These are phyloP conservation scores for Aureobasidium sp. DNA, from an alignment of 2,329 filamentous ascomycete species.

Conservation along the genomic window DNA sequence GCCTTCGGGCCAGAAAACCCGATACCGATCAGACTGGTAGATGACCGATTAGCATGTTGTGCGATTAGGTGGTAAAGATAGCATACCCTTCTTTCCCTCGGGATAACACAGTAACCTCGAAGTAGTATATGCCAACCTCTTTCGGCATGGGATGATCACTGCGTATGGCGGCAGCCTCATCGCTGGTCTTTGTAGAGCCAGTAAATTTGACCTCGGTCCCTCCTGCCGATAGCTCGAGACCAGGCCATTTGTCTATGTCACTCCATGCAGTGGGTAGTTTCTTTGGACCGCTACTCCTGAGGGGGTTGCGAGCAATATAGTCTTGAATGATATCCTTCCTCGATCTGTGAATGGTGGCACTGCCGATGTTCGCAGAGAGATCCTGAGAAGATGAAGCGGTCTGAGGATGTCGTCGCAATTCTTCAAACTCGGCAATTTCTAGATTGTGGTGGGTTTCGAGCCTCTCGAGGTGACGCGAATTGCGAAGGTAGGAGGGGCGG, in stretches of 20 bases:
- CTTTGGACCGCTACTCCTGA: constrained; percentile 50
- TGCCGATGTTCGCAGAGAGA: constrained; percentile 51
- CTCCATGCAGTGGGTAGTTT: constrained; percentile 80
- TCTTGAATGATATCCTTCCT: constrained; percentile 67
- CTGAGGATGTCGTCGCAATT: not conserved
- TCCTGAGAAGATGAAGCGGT: constrained; percentile 23
- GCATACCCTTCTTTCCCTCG: constrained; percentile 61
- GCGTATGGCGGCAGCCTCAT: constrained; percentile 76
- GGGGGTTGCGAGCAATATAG: constrained; percentile 65
- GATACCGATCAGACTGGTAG: constrained; percentile 43
- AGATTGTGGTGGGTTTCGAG: constrained; percentile 63
- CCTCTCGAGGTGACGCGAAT: constrained; percentile 69
- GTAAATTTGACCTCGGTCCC: constrained; percentile 63
- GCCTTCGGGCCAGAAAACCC: constrained; percentile 56
- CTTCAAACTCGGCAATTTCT: constrained; percentile 30
- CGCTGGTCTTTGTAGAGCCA: constrained; percentile 50
- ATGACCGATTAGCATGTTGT: constrained; percentile 15
- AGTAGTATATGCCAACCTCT: constrained; percentile 93
- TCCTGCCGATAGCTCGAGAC: constrained; percentile 66
- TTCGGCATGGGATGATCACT: constrained; percentile 80
- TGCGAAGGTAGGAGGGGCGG: constrained; percentile 73
- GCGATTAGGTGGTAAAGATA: not conserved
- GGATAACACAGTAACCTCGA: constrained; percentile 62
- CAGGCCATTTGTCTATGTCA: constrained; percentile 63
- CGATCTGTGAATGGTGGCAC: constrained; percentile 55